Evolutionary conservation across 108 stramenopile genomes (phyloP), one percentile per base, ranked within the genome.

Genomic region (Cyclotella cryptica): DNA sequence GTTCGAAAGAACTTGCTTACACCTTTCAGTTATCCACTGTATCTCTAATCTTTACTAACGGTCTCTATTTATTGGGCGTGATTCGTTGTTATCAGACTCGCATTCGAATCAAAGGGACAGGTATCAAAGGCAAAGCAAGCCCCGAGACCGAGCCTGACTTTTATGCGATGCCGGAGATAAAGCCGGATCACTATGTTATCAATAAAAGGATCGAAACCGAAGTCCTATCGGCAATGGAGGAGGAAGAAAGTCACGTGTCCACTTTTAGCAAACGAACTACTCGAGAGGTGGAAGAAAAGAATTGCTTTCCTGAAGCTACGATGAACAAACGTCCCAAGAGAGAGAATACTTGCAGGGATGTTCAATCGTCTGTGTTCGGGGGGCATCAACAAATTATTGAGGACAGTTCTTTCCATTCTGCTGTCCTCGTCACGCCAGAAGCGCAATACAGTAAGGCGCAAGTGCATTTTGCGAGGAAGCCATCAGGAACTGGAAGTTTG

Each of bases 101-200:
- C 10, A 75, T 84, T 47, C 66, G 83, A 15, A 71, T 84, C 64
- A 84, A 84, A 66, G 84, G 84, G 41, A 84, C 84, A n/a, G 77
- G 84, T 11, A 69, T 80, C 39, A 84, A 79, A 55, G 77, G 62
- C 45, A 71, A 75, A 49, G 62, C 79, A 53, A 78, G 65, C 55
- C 84, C 84, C 10, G 69, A 75, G 21, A 68, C 66, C 0, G 84
- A 84, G 59, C 84, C 84, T 28, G 61, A 84, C 67, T 84, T 84
- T 70, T 84, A 84, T 67, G 59, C 69, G 43, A 79, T 79, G 77
- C 79, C 84, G 13, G 43, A 49, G 11, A 27, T 84, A 22, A 30
- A 43, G 62, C 53, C 67, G 4, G 51, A 66, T 10, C 24, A 51
- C 41, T 15, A 45, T 14, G 17, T 12, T 43, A 22, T 65, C 11